Evolutionary conservation across 352 stramenopile species (phyloP), one percentile per base, ranked within the genome.

Genomic region (Globisporangium splendens): DNA sequence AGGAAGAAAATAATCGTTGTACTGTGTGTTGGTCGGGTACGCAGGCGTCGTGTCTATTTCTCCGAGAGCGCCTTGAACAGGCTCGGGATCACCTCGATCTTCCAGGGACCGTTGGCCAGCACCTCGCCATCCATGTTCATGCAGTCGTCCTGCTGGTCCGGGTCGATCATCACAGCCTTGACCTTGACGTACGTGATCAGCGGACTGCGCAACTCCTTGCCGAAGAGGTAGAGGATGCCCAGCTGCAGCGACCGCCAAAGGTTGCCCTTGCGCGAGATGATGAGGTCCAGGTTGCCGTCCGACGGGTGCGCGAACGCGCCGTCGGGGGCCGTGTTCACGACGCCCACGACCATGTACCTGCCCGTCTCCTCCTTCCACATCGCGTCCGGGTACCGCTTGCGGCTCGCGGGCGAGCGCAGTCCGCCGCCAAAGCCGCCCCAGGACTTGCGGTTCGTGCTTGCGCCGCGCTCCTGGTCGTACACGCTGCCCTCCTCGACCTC

Each of bases 121-220:
- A 90, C 81, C 66, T 93, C 83, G 28, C 83, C 83, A 59, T 93
- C 83, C 50, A 90, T 93, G 67, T 93, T 93, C 75, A 90, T 88
- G 62, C 76, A 77, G 61, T 89, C 77, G 7, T 67, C 62, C 18
- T 63, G 38, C 50, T 91, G 65, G 53, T 93, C 79, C 18, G 80
- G 75, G 39, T 84, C 65, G 41, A 93, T 77, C 46, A 84, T 72
- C 17, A 90, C 76, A 17, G 83, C 79, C 55, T 93, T 93, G 38
- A 91, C 64, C 59, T 93, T 93, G 24, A 84, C 61, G 68, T 93
- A 93, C 67, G 81, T 83, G 46, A 93, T 66, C 3, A 90, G 58
- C 14, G 67, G 53, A 43, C 81, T 91, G 64, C 90, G 61, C 8
- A 89, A 61, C 59, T 93, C 83, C 59, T 88, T 85, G 31, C 83